Percentiles rank a stretch among this genome's conserved stretches.
Evolutionary conservation across 1,284 basidiomycete genomes (phyloP).

Genomic region (Abortiporus biennis): DNA sequence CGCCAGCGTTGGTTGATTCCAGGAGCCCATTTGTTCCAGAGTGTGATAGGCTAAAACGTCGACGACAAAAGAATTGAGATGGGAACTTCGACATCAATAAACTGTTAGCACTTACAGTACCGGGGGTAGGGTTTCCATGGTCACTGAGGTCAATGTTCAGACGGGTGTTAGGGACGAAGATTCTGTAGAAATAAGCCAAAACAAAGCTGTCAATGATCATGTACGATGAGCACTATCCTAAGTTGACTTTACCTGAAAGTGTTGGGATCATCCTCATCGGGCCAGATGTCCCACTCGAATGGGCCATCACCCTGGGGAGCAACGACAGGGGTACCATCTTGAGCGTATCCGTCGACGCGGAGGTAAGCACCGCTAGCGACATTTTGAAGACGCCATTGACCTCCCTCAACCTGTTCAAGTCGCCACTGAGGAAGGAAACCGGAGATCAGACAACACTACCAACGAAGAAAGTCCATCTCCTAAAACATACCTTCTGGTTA

Average conservation of each 20-base stretch:
- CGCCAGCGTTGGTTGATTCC: constrained; percentile 21
- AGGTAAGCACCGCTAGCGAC: constrained; percentile 32
- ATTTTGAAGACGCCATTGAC: constrained; percentile 34
- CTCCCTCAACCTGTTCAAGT: constrained; percentile 26
- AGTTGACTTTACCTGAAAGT: constrained; percentile 13
- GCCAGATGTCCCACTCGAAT: constrained; percentile 18
- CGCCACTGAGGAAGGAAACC: constrained; percentile 34
- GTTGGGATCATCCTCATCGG: constrained; percentile 12
- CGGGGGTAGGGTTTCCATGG: constrained; percentile 20
- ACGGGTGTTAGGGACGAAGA: constrained; percentile 17
- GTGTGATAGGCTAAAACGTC: constrained; percentile 12
- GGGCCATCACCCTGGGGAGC: constrained; percentile 20
- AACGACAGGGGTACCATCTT: constrained; percentile 30
- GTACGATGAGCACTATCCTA: too few relatives aligned
- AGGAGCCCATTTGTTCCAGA: constrained; percentile 20
- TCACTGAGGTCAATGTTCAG: constrained; percentile 19
- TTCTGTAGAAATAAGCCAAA: constrained; percentile 5
- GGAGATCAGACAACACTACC: background rate
- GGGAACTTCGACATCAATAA: background rate
- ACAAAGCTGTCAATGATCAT: too few relatives aligned
- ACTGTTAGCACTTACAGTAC: constrained; percentile 11
- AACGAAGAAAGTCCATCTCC: background rate
- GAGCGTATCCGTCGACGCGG: constrained; percentile 17
- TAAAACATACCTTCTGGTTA: constrained; percentile 40
- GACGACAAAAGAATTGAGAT: background rate